Conservation (phyloP, 2,329 filamentous ascomycete genomes). For the Cladophialophora exuberans region DNA sequence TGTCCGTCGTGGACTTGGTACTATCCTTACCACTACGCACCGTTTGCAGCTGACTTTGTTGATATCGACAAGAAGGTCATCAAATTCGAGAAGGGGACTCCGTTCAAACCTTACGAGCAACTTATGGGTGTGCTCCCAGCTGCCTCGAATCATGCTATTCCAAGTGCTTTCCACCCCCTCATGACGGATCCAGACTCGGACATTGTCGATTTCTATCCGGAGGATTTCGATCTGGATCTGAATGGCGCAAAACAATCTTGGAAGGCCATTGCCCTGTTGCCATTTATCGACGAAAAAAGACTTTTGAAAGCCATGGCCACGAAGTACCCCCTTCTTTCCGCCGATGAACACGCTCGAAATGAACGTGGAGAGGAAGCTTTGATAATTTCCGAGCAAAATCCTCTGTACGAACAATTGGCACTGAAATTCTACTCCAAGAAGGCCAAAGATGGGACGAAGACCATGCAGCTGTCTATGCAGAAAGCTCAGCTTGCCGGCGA, state of each 20-base stretch:
- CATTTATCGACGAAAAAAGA: conserved; percentile 92
- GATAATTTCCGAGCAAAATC: conserved; percentile 80
- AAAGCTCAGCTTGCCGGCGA: conserved; percentile 76
- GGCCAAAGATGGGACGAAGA: conserved; percentile 58
- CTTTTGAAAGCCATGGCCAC: conserved; percentile 79
- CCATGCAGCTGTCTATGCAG: conserved; percentile 73
- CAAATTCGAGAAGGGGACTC: conserved; percentile 78
- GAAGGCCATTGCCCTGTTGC: conserved; percentile 91
- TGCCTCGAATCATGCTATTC: conserved; percentile 88
- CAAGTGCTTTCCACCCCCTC: conserved; percentile 81
- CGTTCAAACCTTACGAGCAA: conserved; percentile 93
- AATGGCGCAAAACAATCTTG: conserved; percentile 99
- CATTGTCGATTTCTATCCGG: conserved; percentile 97
- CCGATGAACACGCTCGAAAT: conserved; percentile 79
- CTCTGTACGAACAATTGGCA: conserved; percentile 83
- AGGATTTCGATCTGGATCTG: conserved; percentile 88
- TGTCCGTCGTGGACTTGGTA: conserved; percentile 99
- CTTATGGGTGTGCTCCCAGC: conserved; percentile 97
- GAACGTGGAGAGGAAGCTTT: conserved; percentile 78
- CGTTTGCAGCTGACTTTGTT: conserved; percentile 93
- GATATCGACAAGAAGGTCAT: conserved; percentile 78
- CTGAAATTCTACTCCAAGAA: conserved; percentile 92
- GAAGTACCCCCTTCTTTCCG: conserved; percentile 77
- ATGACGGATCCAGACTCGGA: conserved; percentile 88
- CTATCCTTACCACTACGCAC: conserved; percentile 97